Percentiles rank a stretch among this genome's conserved stretches.
These are phyloP conservation scores for Lantana camara DNA, from an alignment of 257 asterid genomes.

Conservation along the genomic window DNA sequence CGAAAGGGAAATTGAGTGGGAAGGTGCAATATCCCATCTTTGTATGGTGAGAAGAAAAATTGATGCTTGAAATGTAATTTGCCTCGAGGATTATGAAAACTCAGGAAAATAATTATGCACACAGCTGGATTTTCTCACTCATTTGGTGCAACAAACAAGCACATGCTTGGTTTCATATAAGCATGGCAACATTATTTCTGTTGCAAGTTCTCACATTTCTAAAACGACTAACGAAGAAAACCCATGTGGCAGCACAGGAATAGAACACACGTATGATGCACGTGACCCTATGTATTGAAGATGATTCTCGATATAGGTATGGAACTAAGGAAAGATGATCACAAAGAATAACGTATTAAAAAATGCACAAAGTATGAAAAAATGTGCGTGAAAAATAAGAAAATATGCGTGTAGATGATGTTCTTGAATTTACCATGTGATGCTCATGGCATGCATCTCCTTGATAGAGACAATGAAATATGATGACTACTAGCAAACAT, in stretches of 20 bases:
- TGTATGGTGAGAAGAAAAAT: slow-evolving; percentile 26
- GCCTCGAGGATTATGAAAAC: slow-evolving; percentile 39
- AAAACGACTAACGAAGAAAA: slow-evolving; percentile 28
- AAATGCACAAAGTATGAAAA: not conserved
- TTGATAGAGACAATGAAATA: slow-evolving; percentile 30
- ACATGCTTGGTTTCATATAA: slow-evolving; percentile 74
- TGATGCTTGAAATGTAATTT: slow-evolving; percentile 56
- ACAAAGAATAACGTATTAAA: slow-evolving; percentile 11
- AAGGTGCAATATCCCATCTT: slow-evolving; percentile 52
- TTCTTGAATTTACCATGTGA: slow-evolving; percentile 13
- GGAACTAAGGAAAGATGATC: not conserved
- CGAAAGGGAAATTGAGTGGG: slow-evolving; percentile 40
- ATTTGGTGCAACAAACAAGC: slow-evolving; percentile 61
- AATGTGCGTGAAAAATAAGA: not conserved
- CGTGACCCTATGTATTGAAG: no score
- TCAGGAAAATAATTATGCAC: slow-evolving; percentile 31
- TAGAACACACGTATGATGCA: not conserved
- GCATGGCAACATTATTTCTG: slow-evolving; percentile 42
- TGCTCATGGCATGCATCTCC: slow-evolving; percentile 30
- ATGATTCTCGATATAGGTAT: slow-evolving; percentile 10
- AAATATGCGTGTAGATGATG: slow-evolving; percentile 25
- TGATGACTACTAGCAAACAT: slow-evolving; percentile 38
- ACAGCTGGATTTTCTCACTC: slow-evolving; percentile 38
- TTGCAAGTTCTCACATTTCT: slow-evolving; percentile 33
- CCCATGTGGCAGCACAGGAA: slow-evolving; percentile 9